Evolutionary conservation across 805 yeast species (phyloP), one percentile per base, ranked within the genome.

Genomic region (Sugiyamaella valdiviana): DNA sequence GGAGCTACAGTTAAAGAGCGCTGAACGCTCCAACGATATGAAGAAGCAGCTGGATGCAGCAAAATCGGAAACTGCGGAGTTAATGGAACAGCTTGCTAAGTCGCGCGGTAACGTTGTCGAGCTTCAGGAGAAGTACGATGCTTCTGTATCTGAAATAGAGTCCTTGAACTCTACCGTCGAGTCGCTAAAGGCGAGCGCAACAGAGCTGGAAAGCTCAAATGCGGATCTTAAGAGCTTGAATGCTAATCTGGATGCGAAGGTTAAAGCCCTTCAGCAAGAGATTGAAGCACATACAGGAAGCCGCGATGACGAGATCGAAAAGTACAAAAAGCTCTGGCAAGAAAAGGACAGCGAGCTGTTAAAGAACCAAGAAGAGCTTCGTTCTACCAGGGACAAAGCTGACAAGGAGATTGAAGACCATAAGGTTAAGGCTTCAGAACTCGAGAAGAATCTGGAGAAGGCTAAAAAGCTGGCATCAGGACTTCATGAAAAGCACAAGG

Each of bases 1-100:
- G 9, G 32, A 26, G 32, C 32, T 10, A 10, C 32, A 26, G 10
- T 26, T n/a, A 6, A 12, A 26, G 7, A 26, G 32, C 32, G 9
- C 32, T 26, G 32, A 26, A n/a, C 4, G 7, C n/a, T 26, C 9
- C 14, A n/a, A 6, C 10, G 9, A 12, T 10, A 12, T 26, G 9
- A 3, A 26, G 32, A 3, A 7, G 32, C 32, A 46, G 45, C 38
- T 50, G 10, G 16, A 32, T 4, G 46, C 51, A 23, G 36, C 51
- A 2, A 37, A 51, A 38, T 46, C 36, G 16, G 44, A 39, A 7
- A 16, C 44, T 7, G 19, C 46, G 2, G 39, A 44, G 14, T 26
- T 37, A 19, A 26, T 36, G 29, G 16, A 32, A 5, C 29, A 41
- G 44, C 23, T 24, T 6, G 42, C 39, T 5, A 42, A 43, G 39